phyloP scores from a whole-genome alignment of 306 rosid genomes.

The Ormosia emarginata region DNA sequence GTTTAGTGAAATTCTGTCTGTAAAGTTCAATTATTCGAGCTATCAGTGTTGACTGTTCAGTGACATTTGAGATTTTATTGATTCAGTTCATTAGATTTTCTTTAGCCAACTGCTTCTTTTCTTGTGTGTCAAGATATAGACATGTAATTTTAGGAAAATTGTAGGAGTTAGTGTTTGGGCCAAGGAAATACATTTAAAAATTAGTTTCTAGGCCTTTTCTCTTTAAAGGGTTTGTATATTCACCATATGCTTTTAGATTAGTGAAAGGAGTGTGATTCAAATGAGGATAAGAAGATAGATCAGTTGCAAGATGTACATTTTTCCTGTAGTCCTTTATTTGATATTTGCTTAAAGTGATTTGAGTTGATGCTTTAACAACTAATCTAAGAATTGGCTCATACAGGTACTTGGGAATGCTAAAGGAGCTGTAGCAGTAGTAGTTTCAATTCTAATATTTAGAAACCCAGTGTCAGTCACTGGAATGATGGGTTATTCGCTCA shows the following conservation, averaged over 20 bases:
- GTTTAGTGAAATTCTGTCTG: neutral
- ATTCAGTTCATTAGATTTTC: neutral
- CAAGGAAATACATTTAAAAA: neutral
- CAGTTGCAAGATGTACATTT: neutral
- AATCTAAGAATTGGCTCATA: conserved; percentile 22
- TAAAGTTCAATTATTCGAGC: neutral
- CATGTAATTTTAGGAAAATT: neutral
- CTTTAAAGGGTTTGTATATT: neutral
- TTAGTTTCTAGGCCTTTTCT: neutral
- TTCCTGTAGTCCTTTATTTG: neutral
- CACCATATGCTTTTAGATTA: neutral
- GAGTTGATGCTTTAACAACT: conserved; percentile 5
- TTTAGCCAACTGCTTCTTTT: neutral
- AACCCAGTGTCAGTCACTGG: conserved; percentile 99
- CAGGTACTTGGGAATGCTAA: conserved; percentile 99
- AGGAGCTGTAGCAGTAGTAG: conserved; percentile 99
- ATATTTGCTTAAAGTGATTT: conserved; percentile 2
- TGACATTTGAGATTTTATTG: conserved; percentile 2
- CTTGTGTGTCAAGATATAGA: neutral
- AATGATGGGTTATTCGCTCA: conserved; percentile 91
- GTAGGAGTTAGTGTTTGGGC: neutral
- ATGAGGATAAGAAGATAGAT: neutral
- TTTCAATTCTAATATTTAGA: conserved; percentile 87
- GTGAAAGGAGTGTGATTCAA: conserved; percentile 14
- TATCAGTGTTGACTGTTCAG: neutral